Evolutionary conservation across 768 basidiomycete species (phyloP), one percentile per base, ranked within the genome.

Genomic region (Psilocybe tampanensis): DNA sequence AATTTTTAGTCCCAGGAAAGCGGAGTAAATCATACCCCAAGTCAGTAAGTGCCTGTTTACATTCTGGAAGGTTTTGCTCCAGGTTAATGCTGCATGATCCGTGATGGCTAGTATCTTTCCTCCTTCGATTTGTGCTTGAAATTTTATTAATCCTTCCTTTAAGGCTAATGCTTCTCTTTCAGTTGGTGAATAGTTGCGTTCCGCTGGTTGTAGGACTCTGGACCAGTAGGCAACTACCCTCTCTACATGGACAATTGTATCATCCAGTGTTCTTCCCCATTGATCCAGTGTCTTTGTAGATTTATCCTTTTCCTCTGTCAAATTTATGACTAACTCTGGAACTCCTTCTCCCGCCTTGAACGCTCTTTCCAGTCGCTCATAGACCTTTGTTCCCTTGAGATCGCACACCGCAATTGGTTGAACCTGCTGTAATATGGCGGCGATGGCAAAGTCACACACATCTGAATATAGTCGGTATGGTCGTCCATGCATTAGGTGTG

Each of bases 401-500:
- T 75, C 71, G 9, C 36, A n/a, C 1, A 75, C 59, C 1, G 1
- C 0, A 0, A 75, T 70, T 0, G 65, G 64, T 42, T 75, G 74
- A 0, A 74, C 72, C 60, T 75, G 74, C 42, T 75, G 72, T 0
- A 75, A 58, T 18, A 64, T 70, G 0, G 61, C 66, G 0, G 61
- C 73, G 0, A 74, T 43, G 0, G 60, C 73, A 48, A 59, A 70
- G 45, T 74, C 72, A 29, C 62, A 73, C 0, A 70, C 70, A 49
- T 78, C 74, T 0, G 73, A 69, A 47, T 77, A 77, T 0, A 78
- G 52, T 9, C 70, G 60, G 52, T 76, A 78, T 0, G 71, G 72
- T 9, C 8, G 6, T 2, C 45, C 45, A 18, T 19, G 32, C 2
- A 41, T 42, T 2, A 52, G 32, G 42, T 58, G 44, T 18, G 33